A percentile compares a stretch with the other conserved stretches of the same genome.
These are phyloP conservation scores for Lindgomyces ingoldianus DNA, from an alignment of 495 filamentous ascomycete species.

Conservation along the genomic window DNA sequence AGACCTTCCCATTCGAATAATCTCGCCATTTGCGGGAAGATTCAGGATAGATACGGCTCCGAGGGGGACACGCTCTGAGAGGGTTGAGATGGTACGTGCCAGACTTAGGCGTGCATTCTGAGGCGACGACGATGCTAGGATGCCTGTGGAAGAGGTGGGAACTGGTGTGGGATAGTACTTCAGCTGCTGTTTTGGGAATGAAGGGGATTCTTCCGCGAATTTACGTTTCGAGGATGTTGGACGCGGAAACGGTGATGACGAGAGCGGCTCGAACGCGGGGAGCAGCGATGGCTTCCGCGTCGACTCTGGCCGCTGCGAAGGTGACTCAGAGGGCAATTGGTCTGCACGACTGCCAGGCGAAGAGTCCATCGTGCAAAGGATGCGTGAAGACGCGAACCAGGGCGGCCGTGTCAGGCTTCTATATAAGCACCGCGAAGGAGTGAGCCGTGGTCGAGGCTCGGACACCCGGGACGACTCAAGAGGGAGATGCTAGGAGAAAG, in stretches of 20 bases:
- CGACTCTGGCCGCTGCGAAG: slow-evolving; percentile 12
- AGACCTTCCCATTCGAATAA: slow-evolving; percentile 82
- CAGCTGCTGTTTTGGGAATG: slow-evolving; percentile 68
- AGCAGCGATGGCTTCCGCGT: slow-evolving; percentile 63
- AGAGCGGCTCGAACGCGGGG: slow-evolving; percentile 89
- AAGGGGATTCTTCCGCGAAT: slow-evolving; percentile 47
- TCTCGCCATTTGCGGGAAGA: slow-evolving; percentile 79
- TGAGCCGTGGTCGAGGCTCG: slow-evolving; percentile 22
- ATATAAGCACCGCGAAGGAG: slow-evolving; percentile 5
- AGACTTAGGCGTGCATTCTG: slow-evolving; percentile 55
- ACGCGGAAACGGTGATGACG: slow-evolving; percentile 73
- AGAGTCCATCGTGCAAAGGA: slow-evolving; percentile 28
- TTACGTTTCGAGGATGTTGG: slow-evolving; percentile 53
- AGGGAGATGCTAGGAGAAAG: neutral
- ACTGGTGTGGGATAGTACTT: slow-evolving; percentile 85
- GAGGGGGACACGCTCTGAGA: slow-evolving; percentile 82
- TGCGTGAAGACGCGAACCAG: slow-evolving; percentile 26
- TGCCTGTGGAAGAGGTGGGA: slow-evolving; percentile 88
- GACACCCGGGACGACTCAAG: slow-evolving; percentile 9
- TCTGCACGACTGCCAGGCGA: slow-evolving; percentile 5
- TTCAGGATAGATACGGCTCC: slow-evolving; percentile 76
- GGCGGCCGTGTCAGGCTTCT: slow-evolving; percentile 25
- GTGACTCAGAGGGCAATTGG: slow-evolving; percentile 18
- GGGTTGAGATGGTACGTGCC: slow-evolving; percentile 63
- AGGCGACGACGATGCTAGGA: slow-evolving; percentile 85